Percentiles rank a stretch among this genome's conserved stretches.
phyloP scores from a whole-genome alignment of 148 eudicot species.

The Diospyros kaki region DNA sequence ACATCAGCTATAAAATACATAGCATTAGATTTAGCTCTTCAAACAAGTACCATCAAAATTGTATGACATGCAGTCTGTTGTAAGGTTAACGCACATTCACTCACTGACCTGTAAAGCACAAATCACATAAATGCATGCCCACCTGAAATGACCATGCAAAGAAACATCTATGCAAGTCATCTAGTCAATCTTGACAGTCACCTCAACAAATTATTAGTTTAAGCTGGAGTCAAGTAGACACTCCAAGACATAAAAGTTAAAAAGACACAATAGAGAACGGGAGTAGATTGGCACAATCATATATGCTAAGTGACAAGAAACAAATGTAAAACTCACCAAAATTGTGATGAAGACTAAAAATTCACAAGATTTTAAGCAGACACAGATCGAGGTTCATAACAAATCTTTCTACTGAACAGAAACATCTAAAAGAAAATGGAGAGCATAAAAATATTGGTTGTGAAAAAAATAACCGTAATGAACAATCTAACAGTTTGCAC shows the following conservation, averaged over 20 bases:
- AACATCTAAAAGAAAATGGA: neutral
- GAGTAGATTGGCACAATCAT: neutral
- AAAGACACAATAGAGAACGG: neutral
- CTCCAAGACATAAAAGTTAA: neutral
- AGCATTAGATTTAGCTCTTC: too few relatives aligned
- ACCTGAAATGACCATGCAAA: too few relatives aligned
- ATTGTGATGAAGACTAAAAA: neutral
- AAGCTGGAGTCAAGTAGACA: neutral
- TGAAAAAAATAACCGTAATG: neutral
- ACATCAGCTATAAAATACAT: too few relatives aligned
- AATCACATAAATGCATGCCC: too few relatives aligned
- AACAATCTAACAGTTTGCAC: neutral
- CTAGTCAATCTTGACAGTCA: neutral
- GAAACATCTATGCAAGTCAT: too few relatives aligned
- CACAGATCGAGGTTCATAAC: neutral
- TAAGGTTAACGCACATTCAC: too few relatives aligned
- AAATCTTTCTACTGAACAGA: neutral
- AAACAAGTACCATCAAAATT: too few relatives aligned
- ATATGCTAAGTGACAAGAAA: neutral
- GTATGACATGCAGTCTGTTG: too few relatives aligned
- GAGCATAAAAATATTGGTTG: neutral
- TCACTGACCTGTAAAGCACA: too few relatives aligned
- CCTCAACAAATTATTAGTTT: neutral
- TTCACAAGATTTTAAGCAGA: neutral
- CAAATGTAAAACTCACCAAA: neutral